These are phyloP conservation scores for Microsporum ferrugineum DNA, from an alignment of 2,329 filamentous ascomycete species.

Conservation along the genomic window DNA sequence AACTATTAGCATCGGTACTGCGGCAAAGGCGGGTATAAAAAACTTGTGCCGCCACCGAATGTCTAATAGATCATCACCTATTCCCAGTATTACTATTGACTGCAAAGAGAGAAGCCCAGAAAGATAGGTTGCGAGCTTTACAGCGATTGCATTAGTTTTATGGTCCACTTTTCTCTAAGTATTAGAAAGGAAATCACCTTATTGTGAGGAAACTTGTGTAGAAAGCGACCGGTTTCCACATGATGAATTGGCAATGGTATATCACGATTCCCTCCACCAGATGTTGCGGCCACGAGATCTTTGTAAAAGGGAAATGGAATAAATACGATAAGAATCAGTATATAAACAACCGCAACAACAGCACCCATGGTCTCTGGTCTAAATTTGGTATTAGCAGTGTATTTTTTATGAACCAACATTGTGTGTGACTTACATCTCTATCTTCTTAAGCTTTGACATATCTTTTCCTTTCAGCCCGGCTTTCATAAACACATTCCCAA, in stretches of 20 bases:
- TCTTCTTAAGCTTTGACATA: slow-evolving; percentile 63
- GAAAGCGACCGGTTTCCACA: slow-evolving; percentile 68
- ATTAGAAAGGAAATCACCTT: slow-evolving; percentile 48
- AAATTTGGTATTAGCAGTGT: slow-evolving; percentile 13
- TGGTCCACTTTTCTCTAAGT: neutral
- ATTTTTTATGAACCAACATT: neutral
- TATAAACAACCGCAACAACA: slow-evolving; percentile 82
- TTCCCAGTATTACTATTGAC: slow-evolving; percentile 77
- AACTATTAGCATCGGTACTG: slow-evolving; percentile 84
- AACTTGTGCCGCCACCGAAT: slow-evolving; percentile 99
- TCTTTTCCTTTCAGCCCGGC: slow-evolving; percentile 84
- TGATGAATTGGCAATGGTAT: slow-evolving; percentile 62
- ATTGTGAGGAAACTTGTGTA: slow-evolving; percentile 87
- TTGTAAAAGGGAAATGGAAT: slow-evolving; percentile 98
- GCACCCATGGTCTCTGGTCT: slow-evolving; percentile 93
- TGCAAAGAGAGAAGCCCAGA: slow-evolving; percentile 89
- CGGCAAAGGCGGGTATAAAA: slow-evolving; percentile 88
- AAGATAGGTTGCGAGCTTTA: slow-evolving; percentile 80
- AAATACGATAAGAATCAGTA: slow-evolving; percentile 79
- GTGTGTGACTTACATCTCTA: slow-evolving; percentile 53
- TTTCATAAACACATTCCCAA: slow-evolving; percentile 76
- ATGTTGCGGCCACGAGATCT: slow-evolving; percentile 90
- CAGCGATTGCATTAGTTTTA: neutral
- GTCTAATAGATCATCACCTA: slow-evolving; percentile 93
- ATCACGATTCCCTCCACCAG: slow-evolving; percentile 83